Percentiles rank a stretch among this genome's conserved stretches.
These are phyloP conservation scores for Globisporangium parvum DNA, from an alignment of 352 stramenopile species.

Conservation along the genomic window DNA sequence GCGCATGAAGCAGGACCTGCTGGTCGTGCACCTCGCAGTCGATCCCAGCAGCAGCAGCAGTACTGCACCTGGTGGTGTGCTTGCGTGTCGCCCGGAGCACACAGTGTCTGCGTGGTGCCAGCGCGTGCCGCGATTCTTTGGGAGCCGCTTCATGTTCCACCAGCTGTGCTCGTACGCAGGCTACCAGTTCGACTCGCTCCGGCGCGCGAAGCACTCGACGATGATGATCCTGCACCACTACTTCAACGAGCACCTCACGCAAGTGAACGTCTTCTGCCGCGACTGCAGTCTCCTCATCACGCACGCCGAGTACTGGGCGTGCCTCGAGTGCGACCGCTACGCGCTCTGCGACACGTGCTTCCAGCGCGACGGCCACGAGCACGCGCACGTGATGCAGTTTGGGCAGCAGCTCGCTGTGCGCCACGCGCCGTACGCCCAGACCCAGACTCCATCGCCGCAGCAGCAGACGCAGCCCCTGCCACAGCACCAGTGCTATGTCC, in stretches of 20 bases:
- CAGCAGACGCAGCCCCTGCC: neutral
- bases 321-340: constrained; percentile 41
- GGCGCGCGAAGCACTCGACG: constrained; percentile 85
- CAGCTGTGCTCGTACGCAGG: constrained; percentile 68
- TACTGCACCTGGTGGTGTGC: neutral
- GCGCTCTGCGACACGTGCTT: constrained; percentile 72
- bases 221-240: constrained; percentile 90
- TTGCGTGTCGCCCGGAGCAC: constrained; percentile 27
- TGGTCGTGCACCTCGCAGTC: constrained; percentile 63
- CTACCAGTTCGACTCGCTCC: constrained; percentile 87
- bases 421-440: neutral
- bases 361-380: constrained; percentile 29
- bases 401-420: constrained; percentile 15
- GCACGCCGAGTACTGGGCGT: constrained; percentile 64
- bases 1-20: constrained; percentile 69
- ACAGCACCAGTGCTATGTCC: neutral
- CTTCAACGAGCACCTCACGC: constrained; percentile 67
- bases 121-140: constrained; percentile 70
- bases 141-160: constrained; percentile 85
- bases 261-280: constrained; percentile 72
- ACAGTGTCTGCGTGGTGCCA: constrained; percentile 46
- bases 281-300: constrained; percentile 78
- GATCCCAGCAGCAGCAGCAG: neutral
- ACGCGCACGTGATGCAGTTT: constrained; percentile 47
- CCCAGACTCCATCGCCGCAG: neutral